Evolutionary conservation across 2,329 filamentous ascomycete species (phyloP).

Genomic region (Gnomoniopsis smithogilvyi): DNA sequence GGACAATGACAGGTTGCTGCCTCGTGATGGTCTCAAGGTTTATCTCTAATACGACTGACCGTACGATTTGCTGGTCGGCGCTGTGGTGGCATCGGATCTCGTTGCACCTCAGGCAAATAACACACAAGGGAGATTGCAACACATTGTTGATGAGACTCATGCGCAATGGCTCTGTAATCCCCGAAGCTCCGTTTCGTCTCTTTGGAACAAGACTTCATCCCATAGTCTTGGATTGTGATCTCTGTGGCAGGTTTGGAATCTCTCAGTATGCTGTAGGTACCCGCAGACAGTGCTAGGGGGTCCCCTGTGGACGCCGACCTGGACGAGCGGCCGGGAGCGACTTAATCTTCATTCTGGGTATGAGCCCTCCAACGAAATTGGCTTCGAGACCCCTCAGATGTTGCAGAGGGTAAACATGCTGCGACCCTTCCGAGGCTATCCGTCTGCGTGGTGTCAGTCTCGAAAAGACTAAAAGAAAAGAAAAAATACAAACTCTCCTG

Average conservation of each 20-base stretch:
- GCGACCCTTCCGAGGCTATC: background rate
- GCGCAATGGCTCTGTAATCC: background rate
- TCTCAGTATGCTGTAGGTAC: background rate
- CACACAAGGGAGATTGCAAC: too few relatives aligned
- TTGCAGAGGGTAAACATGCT: background rate
- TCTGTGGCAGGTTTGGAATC: background rate
- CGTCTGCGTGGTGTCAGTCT: background rate
- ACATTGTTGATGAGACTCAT: background rate
- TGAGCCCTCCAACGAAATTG: background rate
- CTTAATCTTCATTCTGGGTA: background rate
- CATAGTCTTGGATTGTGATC: background rate
- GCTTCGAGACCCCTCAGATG: background rate
- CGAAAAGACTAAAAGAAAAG: too few relatives aligned
- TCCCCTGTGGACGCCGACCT: background rate
- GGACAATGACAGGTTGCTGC: too few relatives aligned
- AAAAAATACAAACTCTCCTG: too few relatives aligned
- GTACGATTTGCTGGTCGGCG: too few relatives aligned
- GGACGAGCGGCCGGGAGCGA: background rate
- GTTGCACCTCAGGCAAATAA: too few relatives aligned
- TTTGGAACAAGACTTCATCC: background rate
- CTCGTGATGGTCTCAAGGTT: background rate
- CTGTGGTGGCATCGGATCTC: too few relatives aligned
- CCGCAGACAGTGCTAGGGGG: background rate
- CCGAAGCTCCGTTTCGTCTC: background rate
- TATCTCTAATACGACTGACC: background rate